Percentiles rank a stretch among this genome's conserved stretches.
These are phyloP conservation scores for Geotrichum citri-aurantii DNA, from an alignment of 1,139 yeast species.

Conservation along the genomic window DNA sequence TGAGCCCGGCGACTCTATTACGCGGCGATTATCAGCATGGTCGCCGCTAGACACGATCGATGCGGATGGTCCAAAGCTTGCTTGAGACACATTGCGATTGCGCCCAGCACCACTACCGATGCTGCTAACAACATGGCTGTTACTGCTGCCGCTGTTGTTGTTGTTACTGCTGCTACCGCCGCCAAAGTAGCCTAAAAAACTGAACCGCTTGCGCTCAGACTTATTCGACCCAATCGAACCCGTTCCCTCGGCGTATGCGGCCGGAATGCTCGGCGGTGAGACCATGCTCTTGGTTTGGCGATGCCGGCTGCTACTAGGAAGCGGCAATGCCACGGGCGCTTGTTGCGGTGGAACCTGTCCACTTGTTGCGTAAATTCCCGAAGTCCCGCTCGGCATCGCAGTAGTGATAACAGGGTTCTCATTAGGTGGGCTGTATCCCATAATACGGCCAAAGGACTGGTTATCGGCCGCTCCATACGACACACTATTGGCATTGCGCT, in stretches of 20 bases:
- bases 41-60: neutral
- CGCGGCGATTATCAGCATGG: neutral
- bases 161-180: slow-evolving; percentile 9
- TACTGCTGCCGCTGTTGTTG: neutral
- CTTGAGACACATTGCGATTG: slow-evolving; percentile 4
- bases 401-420: neutral
- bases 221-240: slow-evolving; percentile 9
- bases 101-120: neutral
- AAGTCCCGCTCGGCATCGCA: neutral
- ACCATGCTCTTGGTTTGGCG: slow-evolving; percentile 15
- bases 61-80: slow-evolving; percentile 1
- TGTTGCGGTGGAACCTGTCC: slow-evolving; percentile 10
- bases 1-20: slow-evolving; percentile 27
- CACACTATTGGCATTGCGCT: slow-evolving; percentile 24
- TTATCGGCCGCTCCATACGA: slow-evolving; percentile 30
- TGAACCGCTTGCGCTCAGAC: slow-evolving; percentile 27
- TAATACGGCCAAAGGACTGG: slow-evolving; percentile 26
- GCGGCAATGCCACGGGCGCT: neutral
- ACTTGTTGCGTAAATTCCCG: slow-evolving; percentile 4
- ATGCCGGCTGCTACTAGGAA: neutral
- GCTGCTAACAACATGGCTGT: neutral
- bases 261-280: neutral
- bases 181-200: slow-evolving; percentile 24
- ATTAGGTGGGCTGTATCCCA: slow-evolving; percentile 22
- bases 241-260: slow-evolving; percentile 2